Evolutionary conservation across 805 yeast species (phyloP).

Genomic region (Candida bentonensis): DNA sequence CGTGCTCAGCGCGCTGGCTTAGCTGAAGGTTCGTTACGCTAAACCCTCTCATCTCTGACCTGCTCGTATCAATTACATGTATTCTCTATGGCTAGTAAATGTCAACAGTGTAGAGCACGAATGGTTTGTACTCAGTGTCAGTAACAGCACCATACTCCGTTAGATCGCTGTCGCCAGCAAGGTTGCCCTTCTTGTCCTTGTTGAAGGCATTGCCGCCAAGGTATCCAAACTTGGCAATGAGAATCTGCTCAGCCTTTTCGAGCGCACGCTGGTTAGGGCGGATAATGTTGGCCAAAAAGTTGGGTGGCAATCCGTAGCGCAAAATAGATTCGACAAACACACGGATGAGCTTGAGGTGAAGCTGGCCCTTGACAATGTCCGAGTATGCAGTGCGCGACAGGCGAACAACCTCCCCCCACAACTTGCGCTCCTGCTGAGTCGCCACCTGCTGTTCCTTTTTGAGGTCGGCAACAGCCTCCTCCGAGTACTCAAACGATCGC

Average conservation of each 20-base stretch:
- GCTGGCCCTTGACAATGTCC: constrained; percentile 75
- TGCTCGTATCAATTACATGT: constrained; percentile 1
- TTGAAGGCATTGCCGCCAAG: constrained; percentile 82
- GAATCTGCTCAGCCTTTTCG: constrained; percentile 50
- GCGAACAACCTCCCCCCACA: constrained; percentile 62
- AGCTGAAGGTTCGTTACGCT: not conserved
- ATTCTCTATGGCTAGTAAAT: constrained; percentile 18
- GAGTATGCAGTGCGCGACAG: constrained; percentile 80
- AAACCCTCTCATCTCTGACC: not conserved
- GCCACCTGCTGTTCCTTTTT: constrained; percentile 70
- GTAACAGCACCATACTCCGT: constrained; percentile 85
- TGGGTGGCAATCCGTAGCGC: constrained; percentile 95
- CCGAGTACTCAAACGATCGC: constrained; percentile 81
- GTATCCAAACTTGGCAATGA: constrained; percentile 68
- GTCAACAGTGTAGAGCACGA: constrained; percentile 61
- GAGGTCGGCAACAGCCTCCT: constrained; percentile 54
- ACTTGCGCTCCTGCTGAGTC: constrained; percentile 54
- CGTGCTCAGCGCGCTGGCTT: too few relatives aligned
- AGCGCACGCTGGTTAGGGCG: constrained; percentile 31
- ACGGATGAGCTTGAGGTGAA: constrained; percentile 78
- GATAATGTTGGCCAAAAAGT: constrained; percentile 45
- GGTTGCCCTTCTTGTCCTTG: constrained; percentile 50
- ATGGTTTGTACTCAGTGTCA: constrained; percentile 93
- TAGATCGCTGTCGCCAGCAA: constrained; percentile 50
- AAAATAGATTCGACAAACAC: constrained; percentile 85